Evolutionary conservation across 495 filamentous ascomycete genomes (phyloP).

Genomic region (Pseudotulostoma volvatum): DNA sequence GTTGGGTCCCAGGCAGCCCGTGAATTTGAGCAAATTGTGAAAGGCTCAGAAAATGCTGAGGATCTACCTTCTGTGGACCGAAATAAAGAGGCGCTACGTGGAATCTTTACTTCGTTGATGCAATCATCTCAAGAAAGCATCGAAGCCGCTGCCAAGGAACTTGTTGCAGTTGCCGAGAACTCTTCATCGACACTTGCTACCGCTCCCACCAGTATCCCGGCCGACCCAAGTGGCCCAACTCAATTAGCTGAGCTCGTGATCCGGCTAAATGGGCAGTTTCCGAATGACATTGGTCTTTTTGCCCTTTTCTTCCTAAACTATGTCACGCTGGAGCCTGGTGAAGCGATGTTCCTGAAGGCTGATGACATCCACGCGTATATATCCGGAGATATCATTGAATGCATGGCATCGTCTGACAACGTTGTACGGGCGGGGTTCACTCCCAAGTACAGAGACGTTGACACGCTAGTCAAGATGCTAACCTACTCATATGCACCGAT

Average conservation of each 20-base stretch:
- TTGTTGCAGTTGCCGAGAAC: constrained; percentile 53
- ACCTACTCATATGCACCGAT: constrained; percentile 92
- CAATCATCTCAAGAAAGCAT: constrained; percentile 50
- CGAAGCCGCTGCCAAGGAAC: constrained; percentile 41
- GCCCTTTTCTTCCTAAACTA: constrained; percentile 74
- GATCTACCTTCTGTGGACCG: constrained; percentile 35
- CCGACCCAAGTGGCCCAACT: constrained; percentile 21
- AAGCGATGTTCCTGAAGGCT: constrained; percentile 90
- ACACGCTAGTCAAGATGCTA: constrained; percentile 78
- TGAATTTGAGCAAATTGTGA: constrained; percentile 51
- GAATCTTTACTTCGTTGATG: constrained; percentile 65
- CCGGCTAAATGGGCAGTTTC: constrained; percentile 62
- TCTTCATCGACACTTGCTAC: constrained; percentile 26
- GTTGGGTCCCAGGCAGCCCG: constrained; percentile 52
- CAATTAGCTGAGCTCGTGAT: constrained; percentile 61
- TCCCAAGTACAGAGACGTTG: constrained; percentile 94
- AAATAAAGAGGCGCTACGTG: constrained; percentile 70
- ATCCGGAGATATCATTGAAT: constrained; percentile 92
- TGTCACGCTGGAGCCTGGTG: constrained; percentile 62
- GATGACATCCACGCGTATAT: constrained; percentile 97
- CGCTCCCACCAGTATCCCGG: constrained; percentile 18
- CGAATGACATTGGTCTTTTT: constrained; percentile 60
- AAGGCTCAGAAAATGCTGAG: constrained; percentile 45
- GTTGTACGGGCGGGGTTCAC: constrained; percentile 95
- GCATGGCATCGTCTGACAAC: constrained; percentile 96